phyloP scores from a whole-genome alignment of 129 eudicot genomes.

The Chrysanthemum seticuspe region DNA sequence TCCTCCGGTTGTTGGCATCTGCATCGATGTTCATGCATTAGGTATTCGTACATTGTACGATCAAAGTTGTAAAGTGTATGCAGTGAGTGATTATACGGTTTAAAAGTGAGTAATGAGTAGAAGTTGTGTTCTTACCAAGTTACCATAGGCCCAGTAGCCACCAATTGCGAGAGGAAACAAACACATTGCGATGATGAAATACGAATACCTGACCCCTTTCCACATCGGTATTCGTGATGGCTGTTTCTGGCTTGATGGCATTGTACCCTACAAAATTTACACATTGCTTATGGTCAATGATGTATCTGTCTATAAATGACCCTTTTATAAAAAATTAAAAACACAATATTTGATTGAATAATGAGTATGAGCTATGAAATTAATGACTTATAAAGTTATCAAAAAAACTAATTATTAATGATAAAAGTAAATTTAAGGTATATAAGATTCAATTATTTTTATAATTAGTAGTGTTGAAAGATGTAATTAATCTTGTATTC shows the following conservation, averaged over 20 bases:
- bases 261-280: constrained; percentile 41
- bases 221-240: constrained; percentile 55
- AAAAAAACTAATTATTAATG: too few relatives aligned
- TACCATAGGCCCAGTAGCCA: constrained; percentile 55
- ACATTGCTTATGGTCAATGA: not conserved
- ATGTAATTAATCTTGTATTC: too few relatives aligned
- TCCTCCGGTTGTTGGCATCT: constrained; percentile 55
- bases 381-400: too few relatives aligned
- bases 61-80: constrained; percentile 7
- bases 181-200: constrained; percentile 39
- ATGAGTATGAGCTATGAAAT: too few relatives aligned
- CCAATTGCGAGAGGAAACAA: constrained; percentile 52
- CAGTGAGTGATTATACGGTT: not conserved
- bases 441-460: too few relatives aligned
- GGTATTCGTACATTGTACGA: constrained; percentile 1
- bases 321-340: not conserved
- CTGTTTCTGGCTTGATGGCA: constrained; percentile 44
- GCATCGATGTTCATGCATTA: constrained; percentile 1
- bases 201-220: constrained; percentile 46
- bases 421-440: too few relatives aligned
- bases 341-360: too few relatives aligned
- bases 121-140: constrained; percentile 32
- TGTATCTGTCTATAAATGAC: not conserved
- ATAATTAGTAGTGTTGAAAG: too few relatives aligned
- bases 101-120: not conserved